A percentile compares a stretch with the other conserved stretches of the same genome.
phyloP scores from a whole-genome alignment of 2,329 filamentous ascomycete species.

The Pyrenophora seminiperda region DNA sequence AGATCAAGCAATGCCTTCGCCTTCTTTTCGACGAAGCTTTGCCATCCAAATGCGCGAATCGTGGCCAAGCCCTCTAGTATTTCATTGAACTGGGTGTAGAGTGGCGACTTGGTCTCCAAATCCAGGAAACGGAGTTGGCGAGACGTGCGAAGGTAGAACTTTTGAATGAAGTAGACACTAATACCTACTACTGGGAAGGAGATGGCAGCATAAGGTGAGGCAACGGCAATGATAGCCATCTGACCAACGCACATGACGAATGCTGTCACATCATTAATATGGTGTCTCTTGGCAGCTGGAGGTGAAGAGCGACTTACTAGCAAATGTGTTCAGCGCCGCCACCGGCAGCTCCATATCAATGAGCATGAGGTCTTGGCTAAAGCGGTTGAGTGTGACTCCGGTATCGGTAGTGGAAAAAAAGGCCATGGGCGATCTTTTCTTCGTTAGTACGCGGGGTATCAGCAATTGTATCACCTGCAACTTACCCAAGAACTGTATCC shows the following conservation, averaged over 20 bases:
- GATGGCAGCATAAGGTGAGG: constrained; percentile 49
- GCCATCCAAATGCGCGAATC: constrained; percentile 59
- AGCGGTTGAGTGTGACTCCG: constrained; percentile 55
- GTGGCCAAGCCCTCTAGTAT: constrained; percentile 56
- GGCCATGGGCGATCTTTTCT: constrained; percentile 44
- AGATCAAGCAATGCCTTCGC: constrained; percentile 47
- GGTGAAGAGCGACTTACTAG: constrained; percentile 8
- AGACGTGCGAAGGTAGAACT: constrained; percentile 55
- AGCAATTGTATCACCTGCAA: not conserved
- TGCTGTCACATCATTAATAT: constrained; percentile 21
- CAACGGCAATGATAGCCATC: constrained; percentile 47
- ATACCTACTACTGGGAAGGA: constrained; percentile 48
- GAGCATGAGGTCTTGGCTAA: constrained; percentile 56
- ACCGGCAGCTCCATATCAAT: constrained; percentile 53
- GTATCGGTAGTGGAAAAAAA: constrained; percentile 54
- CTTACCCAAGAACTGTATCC: constrained; percentile 54
- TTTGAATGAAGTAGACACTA: constrained; percentile 51
- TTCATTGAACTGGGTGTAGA: constrained; percentile 60
- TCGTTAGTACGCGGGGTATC: constrained; percentile 14
- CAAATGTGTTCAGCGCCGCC: constrained; percentile 41
- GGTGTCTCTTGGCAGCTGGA: not conserved
- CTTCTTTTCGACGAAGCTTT: constrained; percentile 46
- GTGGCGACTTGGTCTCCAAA: constrained; percentile 56
- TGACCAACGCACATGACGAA: constrained; percentile 44
- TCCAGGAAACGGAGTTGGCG: constrained; percentile 59